Conservation (phyloP, 2,329 filamentous ascomycete species). For the Cladosporium sp. region DNA sequence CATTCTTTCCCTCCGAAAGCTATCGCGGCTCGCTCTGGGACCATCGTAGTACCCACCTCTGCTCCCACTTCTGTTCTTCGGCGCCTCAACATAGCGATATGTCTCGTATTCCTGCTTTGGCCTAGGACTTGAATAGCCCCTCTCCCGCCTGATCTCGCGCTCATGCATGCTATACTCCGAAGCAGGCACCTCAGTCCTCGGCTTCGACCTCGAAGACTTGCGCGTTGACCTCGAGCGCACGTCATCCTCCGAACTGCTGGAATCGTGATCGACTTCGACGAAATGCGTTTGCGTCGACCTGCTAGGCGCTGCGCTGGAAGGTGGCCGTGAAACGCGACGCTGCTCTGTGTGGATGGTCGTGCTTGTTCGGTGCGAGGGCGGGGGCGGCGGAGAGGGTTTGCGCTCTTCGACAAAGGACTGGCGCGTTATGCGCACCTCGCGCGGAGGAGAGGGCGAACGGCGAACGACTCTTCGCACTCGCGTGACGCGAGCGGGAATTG, state of each 20-base stretch:
- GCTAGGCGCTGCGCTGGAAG: slow-evolving; percentile 35
- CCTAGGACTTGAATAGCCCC: slow-evolving; percentile 24
- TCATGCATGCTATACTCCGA: slow-evolving; percentile 40
- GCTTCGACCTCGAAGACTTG: slow-evolving; percentile 19
- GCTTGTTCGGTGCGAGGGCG: slow-evolving; percentile 19
- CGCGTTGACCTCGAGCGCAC: slow-evolving; percentile 25
- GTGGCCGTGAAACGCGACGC: slow-evolving; percentile 31
- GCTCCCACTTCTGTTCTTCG: slow-evolving; percentile 21
- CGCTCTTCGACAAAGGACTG: slow-evolving; percentile 21
- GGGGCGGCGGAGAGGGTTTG: slow-evolving; percentile 15
- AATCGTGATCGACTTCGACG: slow-evolving; percentile 39
- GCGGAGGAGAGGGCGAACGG: slow-evolving; percentile 23
- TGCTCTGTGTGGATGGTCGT: slow-evolving; percentile 14
- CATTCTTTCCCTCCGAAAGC: slow-evolving; percentile 18
- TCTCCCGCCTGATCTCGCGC: slow-evolving; percentile 39
- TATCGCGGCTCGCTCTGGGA: slow-evolving; percentile 20
- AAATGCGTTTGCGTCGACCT: slow-evolving; percentile 33
- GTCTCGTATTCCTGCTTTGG: slow-evolving; percentile 38
- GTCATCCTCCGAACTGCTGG: slow-evolving; percentile 26
- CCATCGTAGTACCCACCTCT: slow-evolving; percentile 24
- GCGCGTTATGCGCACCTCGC: slow-evolving; percentile 15
- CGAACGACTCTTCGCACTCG: slow-evolving; percentile 33
- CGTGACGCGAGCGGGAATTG: slow-evolving; percentile 29
- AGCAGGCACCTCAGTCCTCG: slow-evolving; percentile 17
- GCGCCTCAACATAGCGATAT: slow-evolving; percentile 43